Base-by-base conservation (phyloP, 306 rosid genomes). In the Acacia acuminata region DNA sequence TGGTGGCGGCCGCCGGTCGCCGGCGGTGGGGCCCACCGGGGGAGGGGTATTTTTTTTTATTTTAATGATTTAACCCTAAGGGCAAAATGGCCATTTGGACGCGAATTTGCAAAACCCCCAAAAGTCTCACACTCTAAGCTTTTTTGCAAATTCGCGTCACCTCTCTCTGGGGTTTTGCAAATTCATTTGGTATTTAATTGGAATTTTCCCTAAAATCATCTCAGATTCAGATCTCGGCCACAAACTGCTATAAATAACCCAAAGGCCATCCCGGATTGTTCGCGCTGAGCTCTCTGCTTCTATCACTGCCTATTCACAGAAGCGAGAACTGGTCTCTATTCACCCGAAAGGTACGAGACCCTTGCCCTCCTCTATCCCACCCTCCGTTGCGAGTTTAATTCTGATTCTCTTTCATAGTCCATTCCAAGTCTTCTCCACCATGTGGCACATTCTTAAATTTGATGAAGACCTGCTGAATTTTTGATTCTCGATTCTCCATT, bases 281-380 rank as follows among this genome's bases (percentile, higher is more conserved):
- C 53, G 88, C 88, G 71, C 81, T 53, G 71, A 76, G 75, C 68
- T 22, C 80, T 77, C 38, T 61, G 65, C 60, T 75, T 60, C 73
- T 15, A 25, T 12, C 44, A 9, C 61, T 16, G 40, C 56, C 14
- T 1, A 10, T 32, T 34, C 65, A 7, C 0, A 55, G 71, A 64
- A 65, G 20, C 61, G 48, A 78, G 89, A 85, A 82, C 81, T 58
- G 14, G 81, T 88, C 90, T 76, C 84, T 71, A 14, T 68, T 32
- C 76, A 51, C 70, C 76, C 76, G 79, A 20, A 63, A 27, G 91
- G 84, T 80, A 74, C 73, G 85, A 81, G 67, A 61, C 67, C 34
- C 56, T 66, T 40, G 32, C 55, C 61, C 44, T 25, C 73, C 36
- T 15, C 15, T 3, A 14, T 71, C 58, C 24, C 2, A 16, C 12